phyloP scores from a whole-genome alignment of 1,284 basidiomycete genomes.

The Sporisorium iseilematis-ciliati region DNA sequence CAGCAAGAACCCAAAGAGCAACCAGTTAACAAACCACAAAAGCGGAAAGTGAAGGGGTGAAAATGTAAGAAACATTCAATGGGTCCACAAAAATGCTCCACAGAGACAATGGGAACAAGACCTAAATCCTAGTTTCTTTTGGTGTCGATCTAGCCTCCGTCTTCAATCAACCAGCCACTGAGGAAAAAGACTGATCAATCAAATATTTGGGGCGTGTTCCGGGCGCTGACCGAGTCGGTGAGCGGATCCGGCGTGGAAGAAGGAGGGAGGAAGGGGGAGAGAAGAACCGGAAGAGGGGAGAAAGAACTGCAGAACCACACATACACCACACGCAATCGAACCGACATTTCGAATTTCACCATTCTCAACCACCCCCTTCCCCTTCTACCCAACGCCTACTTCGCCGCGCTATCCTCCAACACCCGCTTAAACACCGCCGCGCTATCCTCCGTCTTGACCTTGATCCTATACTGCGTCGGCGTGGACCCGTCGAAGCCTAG shows the following conservation, averaged over 20 bases:
- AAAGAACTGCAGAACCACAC: not conserved
- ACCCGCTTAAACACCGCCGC: slow-evolving; percentile 53
- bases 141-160: slow-evolving; percentile 59
- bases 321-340: slow-evolving; percentile 9
- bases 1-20: too few species aligned
- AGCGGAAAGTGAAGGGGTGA: not conserved
- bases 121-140: slow-evolving; percentile 52
- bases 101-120: slow-evolving; percentile 22
- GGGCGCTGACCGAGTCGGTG: not conserved
- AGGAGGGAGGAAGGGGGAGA: not conserved
- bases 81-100: slow-evolving; percentile 31
- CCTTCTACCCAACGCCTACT: slow-evolving; percentile 2
- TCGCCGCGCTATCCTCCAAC: slow-evolving; percentile 33
- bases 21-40: not conserved
- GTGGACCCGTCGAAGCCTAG: slow-evolving; percentile 58
- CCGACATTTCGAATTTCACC: not conserved
- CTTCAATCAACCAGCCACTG: slow-evolving; percentile 65
- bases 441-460: slow-evolving; percentile 59
- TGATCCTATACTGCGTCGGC: slow-evolving; percentile 58
- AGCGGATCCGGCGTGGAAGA: not conserved
- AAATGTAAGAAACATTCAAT: slow-evolving; percentile 49
- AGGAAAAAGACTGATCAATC: slow-evolving; percentile 52
- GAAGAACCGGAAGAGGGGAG: not conserved
- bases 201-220: slow-evolving; percentile 59
- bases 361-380: not conserved